These are phyloP conservation scores for Aureobasidium sp. DNA, from an alignment of 2,329 filamentous ascomycete genomes.

Conservation along the genomic window DNA sequence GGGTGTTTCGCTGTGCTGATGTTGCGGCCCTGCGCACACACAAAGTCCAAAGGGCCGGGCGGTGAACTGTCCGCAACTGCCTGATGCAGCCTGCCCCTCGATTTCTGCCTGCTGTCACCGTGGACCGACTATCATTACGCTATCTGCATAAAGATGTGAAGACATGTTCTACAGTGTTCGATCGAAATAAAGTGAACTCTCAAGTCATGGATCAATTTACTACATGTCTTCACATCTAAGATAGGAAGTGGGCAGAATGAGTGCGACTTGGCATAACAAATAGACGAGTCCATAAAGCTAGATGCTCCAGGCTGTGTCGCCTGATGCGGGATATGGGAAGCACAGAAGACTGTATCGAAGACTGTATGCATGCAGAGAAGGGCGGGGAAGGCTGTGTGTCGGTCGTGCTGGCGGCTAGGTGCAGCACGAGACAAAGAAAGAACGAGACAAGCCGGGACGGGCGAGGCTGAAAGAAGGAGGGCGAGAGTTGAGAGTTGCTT, in stretches of 20 bases:
- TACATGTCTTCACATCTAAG: neutral
- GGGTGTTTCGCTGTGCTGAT: slow-evolving; percentile 1
- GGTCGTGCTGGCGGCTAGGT: neutral
- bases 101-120: neutral
- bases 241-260: neutral
- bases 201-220: neutral
- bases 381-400: neutral
- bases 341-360: slow-evolving; percentile 11
- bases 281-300: neutral
- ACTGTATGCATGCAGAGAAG: neutral
- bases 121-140: no score
- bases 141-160: neutral
- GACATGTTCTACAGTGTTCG: no score
- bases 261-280: neutral
- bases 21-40: neutral
- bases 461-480: neutral
- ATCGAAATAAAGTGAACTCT: neutral
- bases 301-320: neutral
- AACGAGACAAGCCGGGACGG: neutral
- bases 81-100: neutral
- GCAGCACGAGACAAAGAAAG: slow-evolving; percentile 3
- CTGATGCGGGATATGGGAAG: neutral
- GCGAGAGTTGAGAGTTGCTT: neutral
- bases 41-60: neutral
- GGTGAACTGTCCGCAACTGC: neutral